Base-by-base conservation (phyloP, 352 stramenopile genomes). In the Globisporangium polare region DNA sequence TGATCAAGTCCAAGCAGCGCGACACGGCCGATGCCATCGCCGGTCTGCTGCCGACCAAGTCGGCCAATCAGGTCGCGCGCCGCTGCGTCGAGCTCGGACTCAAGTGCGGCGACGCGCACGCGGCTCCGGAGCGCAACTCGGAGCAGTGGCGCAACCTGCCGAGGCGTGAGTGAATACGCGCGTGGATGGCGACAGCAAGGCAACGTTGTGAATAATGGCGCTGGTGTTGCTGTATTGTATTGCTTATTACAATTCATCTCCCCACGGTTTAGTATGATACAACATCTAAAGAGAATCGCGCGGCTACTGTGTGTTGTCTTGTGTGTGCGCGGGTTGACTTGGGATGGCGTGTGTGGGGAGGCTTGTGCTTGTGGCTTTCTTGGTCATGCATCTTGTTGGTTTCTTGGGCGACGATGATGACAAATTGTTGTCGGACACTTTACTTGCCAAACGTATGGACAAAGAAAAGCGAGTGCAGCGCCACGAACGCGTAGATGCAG, bases 81-180 rank as follows among this genome's bases (percentile, higher is more conserved):
- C 73, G 77, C 13, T 89, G 80, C 46, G 62, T 88, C 10, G 66
- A 89, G 60, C 57, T 89, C 39, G 74, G 77, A 0, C 65, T 89
- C 33, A 75, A 73, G 37, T 89, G 80, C 26, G 76, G 77, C 13
- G 66, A 54, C 7, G 60, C 69, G 13, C 67, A 51, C 10, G 71
- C 56, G 9, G 50, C 66, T 3, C 76, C 74, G 1, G 52, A 59
- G 22, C 73, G 69, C 46, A 69, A 79, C 55, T 83, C 71, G 18
- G 77, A 88, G 57, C 71, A 77, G 43, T 86, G 77, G 77, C 69
- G 71, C 7, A 57, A 35, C 31, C 18, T 60, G 3, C 27, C 61
- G 13, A 20, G 53, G 31, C 61, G 45, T 17, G 15, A 50, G 1
- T 31, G 42, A 5, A 5, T 12, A 33, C n/a, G 29, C 29, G 46